Base-by-base conservation (phyloP, 345 rosid genomes). In the Toxicodendron radicans region DNA sequence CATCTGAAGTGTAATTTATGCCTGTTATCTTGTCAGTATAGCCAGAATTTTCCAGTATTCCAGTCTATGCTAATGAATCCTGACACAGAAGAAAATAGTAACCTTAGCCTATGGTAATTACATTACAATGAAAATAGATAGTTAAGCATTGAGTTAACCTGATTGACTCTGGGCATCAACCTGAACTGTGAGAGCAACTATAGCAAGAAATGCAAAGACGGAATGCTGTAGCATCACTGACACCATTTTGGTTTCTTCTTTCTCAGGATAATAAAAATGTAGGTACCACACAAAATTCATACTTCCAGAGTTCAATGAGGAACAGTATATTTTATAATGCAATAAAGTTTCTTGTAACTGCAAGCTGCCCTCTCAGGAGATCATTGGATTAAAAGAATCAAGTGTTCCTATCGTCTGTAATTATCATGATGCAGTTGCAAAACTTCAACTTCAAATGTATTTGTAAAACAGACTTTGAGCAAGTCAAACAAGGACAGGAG, bases 61-160 rank as follows among this genome's bases (percentile, higher is more conserved):
- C 83, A 80, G 16, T 80, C 83, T 60, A 80, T 65, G 66, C 78
- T 74, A 12, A 74, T 74, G 63, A 72, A 75, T 6, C 73, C 79
- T 64, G 68, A 64, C 3, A 58, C 2, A 24, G 30, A 23, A 7
- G 3, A 21, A 24, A 23, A 18, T 10, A 14, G 21, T 14, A 30
- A 0, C 18, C n/a, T 61, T 1, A 8, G 10, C 11, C 32, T 24
- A 24, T 10, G 10, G 12, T 10, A 16, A 10, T 1, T 27, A 17
- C 24, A 59, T 27, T 24, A 24, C 17, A 46, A 5, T 20, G 27
- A 20, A 56, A 56, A 20, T 56, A 7, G 59, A 56, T 56, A 20
- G 27, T 56, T 59, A 59, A 59, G 27, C 27, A 2, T 27, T 8
- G 7, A 18, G 1, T 17, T 38, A n/a, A 54, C 72, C 72, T 68